Evolutionary conservation across 116 monocot genomes (phyloP).

Genomic region (Zostera marina): DNA sequence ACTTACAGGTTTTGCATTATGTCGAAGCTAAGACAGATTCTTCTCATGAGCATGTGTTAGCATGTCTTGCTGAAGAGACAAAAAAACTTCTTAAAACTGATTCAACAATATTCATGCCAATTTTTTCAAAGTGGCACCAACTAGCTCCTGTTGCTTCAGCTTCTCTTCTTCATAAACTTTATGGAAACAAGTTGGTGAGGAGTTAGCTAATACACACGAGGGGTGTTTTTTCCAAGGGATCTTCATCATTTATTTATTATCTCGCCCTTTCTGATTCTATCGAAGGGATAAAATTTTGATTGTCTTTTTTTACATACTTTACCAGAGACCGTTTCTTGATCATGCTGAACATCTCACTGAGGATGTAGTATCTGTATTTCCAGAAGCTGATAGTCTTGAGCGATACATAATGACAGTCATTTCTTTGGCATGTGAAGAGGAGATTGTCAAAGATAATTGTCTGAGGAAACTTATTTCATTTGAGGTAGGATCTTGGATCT

Average conservation of each 20-base stretch:
- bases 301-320: neutral
- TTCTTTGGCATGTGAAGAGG: constrained; percentile 61
- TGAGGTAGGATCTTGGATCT: constrained; percentile 32
- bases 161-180: constrained; percentile 85
- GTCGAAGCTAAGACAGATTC: constrained; percentile 48
- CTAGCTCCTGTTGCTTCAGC: constrained; percentile 75
- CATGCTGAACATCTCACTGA: constrained; percentile 87
- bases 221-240: neutral
- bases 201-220: constrained; percentile 4
- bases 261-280: too few relatives aligned
- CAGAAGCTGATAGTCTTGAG: constrained; percentile 84
- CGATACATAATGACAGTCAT: constrained; percentile 64
- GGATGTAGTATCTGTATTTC: constrained; percentile 82
- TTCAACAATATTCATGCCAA: constrained; percentile 50
- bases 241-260: neutral
- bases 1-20: constrained; percentile 39
- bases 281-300: too few relatives aligned
- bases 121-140: constrained; percentile 55
- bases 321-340: constrained; percentile 95
- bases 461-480: constrained; percentile 44
- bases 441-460: constrained; percentile 44
- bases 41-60: constrained; percentile 56
- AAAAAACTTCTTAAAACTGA: constrained; percentile 85
- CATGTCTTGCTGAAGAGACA: constrained; percentile 68
- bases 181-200: constrained; percentile 83